Conservation (phyloP, 768 basidiomycete genomes). For the Pholiota molesta region DNA sequence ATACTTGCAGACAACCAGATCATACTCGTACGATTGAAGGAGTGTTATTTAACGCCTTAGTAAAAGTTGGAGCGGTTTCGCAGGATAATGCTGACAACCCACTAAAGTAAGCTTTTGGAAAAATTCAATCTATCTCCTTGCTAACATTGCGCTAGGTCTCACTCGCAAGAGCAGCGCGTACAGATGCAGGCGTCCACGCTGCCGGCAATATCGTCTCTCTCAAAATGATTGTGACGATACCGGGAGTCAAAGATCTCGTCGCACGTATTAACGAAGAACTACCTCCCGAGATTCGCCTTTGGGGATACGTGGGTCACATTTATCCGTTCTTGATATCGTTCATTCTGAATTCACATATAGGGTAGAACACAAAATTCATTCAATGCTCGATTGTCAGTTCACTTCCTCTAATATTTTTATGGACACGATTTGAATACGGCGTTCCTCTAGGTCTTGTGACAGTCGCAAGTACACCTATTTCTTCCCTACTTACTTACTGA, state of each 20-base stretch:
- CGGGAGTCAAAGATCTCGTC: constrained; percentile 71
- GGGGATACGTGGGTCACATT: constrained; percentile 70
- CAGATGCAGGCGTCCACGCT: constrained; percentile 97
- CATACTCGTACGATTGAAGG: constrained; percentile 84
- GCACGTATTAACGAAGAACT: constrained; percentile 81
- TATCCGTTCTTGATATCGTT: neutral
- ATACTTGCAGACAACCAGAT: constrained; percentile 61
- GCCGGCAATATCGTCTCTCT: constrained; percentile 92
- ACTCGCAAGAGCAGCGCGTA: constrained; percentile 88
- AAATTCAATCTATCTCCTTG: neutral
- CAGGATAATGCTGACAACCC: constrained; percentile 92
- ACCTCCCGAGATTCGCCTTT: constrained; percentile 92
- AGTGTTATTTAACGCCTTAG: constrained; percentile 83
- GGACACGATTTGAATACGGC: constrained; percentile 2
- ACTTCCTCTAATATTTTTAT: constrained; percentile 8
- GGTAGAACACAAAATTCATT: constrained; percentile 79
- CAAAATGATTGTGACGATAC: constrained; percentile 83
- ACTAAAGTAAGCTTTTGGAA: constrained; percentile 60
- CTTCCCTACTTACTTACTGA: constrained; percentile 90
- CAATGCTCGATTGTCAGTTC: constrained; percentile 69
- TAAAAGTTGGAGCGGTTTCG: constrained; percentile 91
- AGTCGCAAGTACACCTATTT: constrained; percentile 98
- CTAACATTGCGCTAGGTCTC: constrained; percentile 54
- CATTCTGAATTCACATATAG: constrained; percentile 34
- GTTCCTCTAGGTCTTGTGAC: constrained; percentile 72